A percentile compares a stretch with the other conserved stretches of the same genome.
phyloP scores from a whole-genome alignment of 1,139 yeast species.

The Lodderomyces metapsilosis region DNA sequence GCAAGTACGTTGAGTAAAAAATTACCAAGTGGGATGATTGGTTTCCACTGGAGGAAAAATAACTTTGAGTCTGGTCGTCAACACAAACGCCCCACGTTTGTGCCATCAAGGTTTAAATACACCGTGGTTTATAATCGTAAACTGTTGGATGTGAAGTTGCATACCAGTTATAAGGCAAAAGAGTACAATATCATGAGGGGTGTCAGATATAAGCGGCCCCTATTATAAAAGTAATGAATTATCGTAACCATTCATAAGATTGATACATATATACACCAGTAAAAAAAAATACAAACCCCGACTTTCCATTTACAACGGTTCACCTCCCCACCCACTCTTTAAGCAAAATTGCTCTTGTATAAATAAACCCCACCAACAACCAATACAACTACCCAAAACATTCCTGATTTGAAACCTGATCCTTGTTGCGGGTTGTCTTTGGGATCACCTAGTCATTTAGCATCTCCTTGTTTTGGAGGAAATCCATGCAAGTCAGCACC shows the following conservation, averaged over 20 bases:
- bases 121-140: background rate
- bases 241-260: no score
- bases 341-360: background rate
- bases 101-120: background rate
- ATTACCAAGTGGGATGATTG: background rate
- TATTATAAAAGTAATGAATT: no score
- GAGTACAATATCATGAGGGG: background rate
- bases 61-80: background rate
- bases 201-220: no score
- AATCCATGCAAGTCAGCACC: conserved; percentile 16
- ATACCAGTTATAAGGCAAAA: background rate
- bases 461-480: conserved; percentile 21
- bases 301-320: background rate
- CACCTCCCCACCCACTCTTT: background rate
- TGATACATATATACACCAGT: no score
- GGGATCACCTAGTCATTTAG: conserved; percentile 8
- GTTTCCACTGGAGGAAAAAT: background rate
- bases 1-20: background rate
- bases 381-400: background rate
- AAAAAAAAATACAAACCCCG: background rate
- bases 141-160: background rate
- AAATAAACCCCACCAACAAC: background rate
- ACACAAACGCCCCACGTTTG: background rate
- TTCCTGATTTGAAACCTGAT: background rate
- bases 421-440: conserved; percentile 3